Base-by-base conservation (phyloP, 192 early-diverging fungal species). In the Coemansia sp. region DNA sequence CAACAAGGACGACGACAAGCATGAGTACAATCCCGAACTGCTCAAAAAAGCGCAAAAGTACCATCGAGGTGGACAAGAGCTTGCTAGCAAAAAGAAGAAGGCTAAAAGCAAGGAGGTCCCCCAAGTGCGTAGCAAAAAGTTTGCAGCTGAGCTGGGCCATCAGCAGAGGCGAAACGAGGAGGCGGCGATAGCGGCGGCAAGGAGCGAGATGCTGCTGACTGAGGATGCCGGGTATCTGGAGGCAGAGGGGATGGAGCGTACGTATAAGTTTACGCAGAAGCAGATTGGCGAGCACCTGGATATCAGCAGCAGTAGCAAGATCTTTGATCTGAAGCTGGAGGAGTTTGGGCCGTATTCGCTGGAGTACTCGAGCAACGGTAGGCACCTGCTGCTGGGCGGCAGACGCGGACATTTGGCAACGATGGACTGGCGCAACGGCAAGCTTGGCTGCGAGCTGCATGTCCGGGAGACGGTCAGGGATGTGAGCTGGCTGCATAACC, bases 401-500 rank as follows among this genome's bases (percentile, higher is more conserved):
- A 68, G 78, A 18, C 89, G 88, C 61, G 95, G 95, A 14, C 95
- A 98, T 65, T 62, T 98, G 61, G 92, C 92, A 3, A 87, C 89
- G 0, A 90, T 97, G 73, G 91, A 97, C 67, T 98, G 95, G 95
- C 85, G 90, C 56, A 82, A 66, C 30, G 89, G 88, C n/a, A 86
- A 78, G 29, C 75, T 94, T 20, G 85, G 71, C 11, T 88, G 84
- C 68, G 95, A 98, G 65, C 58, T 94, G 34, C 91, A 96, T 61
- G 78, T 98, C 36, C 86, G 85, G 30, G 95, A 98, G 73, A 92
- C 91, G 2, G 84, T 95, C 0, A 88, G 93, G 24, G 94, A 95
- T 82, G 93, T 95, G 58, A 87, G 83, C 29, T 98, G 94, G 94
- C 88, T 98, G 46, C 95, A 98, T 65, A 94, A 98, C 77, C 88